Base-by-base conservation (phyloP, 1,139 yeast species). In the Candida smagusa region DNA sequence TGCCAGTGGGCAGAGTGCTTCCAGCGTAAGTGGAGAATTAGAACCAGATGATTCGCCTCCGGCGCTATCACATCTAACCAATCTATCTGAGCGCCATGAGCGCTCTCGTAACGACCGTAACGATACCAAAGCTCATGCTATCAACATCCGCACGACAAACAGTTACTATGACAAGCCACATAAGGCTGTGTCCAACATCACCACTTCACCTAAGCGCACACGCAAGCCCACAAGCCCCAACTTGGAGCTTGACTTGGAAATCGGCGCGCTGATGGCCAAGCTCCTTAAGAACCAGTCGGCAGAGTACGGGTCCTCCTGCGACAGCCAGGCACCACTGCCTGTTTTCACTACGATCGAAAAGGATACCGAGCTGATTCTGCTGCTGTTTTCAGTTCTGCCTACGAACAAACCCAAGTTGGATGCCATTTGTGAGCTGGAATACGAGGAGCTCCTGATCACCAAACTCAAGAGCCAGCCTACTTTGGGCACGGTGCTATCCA, bases 31-130 rank as follows among this genome's bases (percentile, higher is more conserved):
- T 36, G 68, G 65, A 43, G 73, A 68, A 41, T 53, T 62, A 49
- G 74, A 70, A 41, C 61, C 73, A 33, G 75, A 68, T 49, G 76
- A 67, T 59, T 56, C 61, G 45, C 58, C 69, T 54, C 62, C 72
- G 47, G 66, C 72, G 73, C 76, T 69, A 66, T 66, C 73, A 58
- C 61, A 59, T 42, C 58, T 49, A 36, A 35, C 48, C 28, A 32
- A 28, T 35, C 31, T 28, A 41, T 21, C 9, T 13, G 28, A 12
- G 12, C 38, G 36, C 36, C 13, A 27, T 13, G 12, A 8, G 12
- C 12, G 12, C 12, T 27, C 16, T 4, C 29, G 12, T 31, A 24
- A 32, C 38, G 12, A 30, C 25, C 36, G 35, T 16, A 37, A 39
- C 37, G 36, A 45, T 37, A 34, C 42, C 30, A 36, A 45, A 37